Evolutionary conservation across 2,329 filamentous ascomycete genomes (phyloP).

Genomic region (Fusarium sterilihyphosum): DNA sequence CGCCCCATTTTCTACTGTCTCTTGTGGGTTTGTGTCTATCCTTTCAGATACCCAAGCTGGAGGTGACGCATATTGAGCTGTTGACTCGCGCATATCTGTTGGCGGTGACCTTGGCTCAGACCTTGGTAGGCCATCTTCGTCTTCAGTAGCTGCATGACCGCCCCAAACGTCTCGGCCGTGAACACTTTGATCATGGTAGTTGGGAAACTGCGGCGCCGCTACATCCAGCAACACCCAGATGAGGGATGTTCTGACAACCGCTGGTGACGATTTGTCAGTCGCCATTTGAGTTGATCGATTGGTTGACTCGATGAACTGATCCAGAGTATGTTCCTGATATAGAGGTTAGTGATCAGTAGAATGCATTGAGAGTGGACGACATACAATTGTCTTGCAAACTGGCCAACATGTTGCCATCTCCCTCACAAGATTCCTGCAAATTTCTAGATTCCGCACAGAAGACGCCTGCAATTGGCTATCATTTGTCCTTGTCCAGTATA

Average conservation of each 20-base stretch:
- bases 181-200: neutral
- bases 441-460: neutral
- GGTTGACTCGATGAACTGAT: slow-evolving; percentile 10
- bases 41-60: slow-evolving; percentile 13
- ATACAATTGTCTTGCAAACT: slow-evolving; percentile 14
- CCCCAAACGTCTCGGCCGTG: neutral
- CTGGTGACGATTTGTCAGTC: neutral
- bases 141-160: neutral
- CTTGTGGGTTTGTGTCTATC: neutral
- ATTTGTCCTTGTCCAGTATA: slow-evolving; percentile 12
- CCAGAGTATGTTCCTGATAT: neutral
- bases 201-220: slow-evolving; percentile 22
- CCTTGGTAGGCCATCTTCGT: neutral
- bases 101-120: neutral
- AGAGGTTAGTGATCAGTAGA: neutral
- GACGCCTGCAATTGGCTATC: neutral
- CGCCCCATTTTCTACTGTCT: neutral
- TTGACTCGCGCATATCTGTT: slow-evolving; percentile 29
- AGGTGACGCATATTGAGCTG: slow-evolving; percentile 29
- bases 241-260: slow-evolving; percentile 3
- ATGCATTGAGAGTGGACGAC: neutral
- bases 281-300: neutral
- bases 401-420: slow-evolving; percentile 26
- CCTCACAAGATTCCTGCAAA: slow-evolving; percentile 14
- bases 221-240: slow-evolving; percentile 26